Conservation (phyloP, 2,329 filamentous ascomycete species). For the Fusarium subtropicale region DNA sequence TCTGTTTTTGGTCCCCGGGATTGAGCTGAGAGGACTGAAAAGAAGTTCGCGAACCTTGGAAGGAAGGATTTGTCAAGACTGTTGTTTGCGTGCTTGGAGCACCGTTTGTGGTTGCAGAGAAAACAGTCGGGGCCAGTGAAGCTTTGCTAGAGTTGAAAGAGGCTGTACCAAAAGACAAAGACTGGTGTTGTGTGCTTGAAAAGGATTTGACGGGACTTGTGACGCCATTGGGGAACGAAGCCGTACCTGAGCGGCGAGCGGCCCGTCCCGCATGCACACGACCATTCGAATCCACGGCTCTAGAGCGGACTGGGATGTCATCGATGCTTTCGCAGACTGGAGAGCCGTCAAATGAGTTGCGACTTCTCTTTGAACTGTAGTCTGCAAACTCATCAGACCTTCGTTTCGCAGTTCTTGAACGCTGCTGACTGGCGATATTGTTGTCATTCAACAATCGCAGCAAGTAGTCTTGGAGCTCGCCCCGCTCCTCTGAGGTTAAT, state of each 20-base stretch:
- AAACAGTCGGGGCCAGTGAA: conserved; percentile 51
- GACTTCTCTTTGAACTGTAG: conserved; percentile 33
- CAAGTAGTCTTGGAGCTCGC: conserved; percentile 44
- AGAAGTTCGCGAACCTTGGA: conserved; percentile 6
- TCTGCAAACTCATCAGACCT: conserved; percentile 39
- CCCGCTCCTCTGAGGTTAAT: conserved; percentile 38
- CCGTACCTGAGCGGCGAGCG: conserved; percentile 27
- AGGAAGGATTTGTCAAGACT: conserved; percentile 29
- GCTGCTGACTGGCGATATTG: conserved; percentile 19
- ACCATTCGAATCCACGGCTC: conserved; percentile 7
- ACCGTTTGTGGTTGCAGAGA: conserved; percentile 48
- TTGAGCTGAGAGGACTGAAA: conserved; percentile 4
- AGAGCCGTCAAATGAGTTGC: conserved; percentile 23
- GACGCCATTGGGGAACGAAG: conserved; percentile 25
- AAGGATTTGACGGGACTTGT: conserved; percentile 11
- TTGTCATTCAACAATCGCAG: conserved; percentile 32
- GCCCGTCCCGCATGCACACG: conserved; percentile 24
- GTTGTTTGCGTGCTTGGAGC: conserved; percentile 52
- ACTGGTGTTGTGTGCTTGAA: conserved; percentile 19
- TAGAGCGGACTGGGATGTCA: conserved; percentile 40
- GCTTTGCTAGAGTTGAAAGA: conserved; percentile 51
- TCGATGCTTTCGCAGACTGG: conserved; percentile 29
- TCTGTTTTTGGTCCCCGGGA: neutral
- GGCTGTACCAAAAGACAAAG: conserved; percentile 26
- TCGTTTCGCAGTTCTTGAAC: conserved; percentile 35